Percentiles rank a stretch among this genome's conserved stretches.
phyloP scores from a whole-genome alignment of 805 yeast genomes.

The Tetrapisispora namnaoensis region DNA sequence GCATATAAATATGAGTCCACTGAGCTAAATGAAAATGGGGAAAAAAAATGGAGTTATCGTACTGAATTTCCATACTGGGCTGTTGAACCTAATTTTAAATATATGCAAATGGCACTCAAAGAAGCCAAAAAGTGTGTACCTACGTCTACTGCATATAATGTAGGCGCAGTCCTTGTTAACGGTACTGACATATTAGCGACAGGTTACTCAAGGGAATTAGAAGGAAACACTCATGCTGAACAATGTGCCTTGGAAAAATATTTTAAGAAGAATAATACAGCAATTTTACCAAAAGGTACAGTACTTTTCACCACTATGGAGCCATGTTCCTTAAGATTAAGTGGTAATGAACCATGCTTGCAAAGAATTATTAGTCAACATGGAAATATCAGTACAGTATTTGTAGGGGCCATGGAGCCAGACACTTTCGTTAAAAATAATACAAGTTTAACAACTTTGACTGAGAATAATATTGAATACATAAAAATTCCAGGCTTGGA shows the following conservation, averaged over 20 bases:
- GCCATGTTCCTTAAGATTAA: constrained; percentile 81
- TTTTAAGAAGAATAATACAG: constrained; percentile 28
- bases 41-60: constrained; percentile 55
- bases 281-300: constrained; percentile 59
- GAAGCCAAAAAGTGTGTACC: constrained; percentile 76
- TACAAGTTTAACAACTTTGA: constrained; percentile 46
- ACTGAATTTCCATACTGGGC: constrained; percentile 86
- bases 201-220: constrained; percentile 84
- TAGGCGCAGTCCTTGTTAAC: constrained; percentile 78
- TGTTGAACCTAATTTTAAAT: constrained; percentile 40
- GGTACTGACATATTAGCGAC: constrained; percentile 57
- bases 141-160: constrained; percentile 80
- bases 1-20: constrained; percentile 70
- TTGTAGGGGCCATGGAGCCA: constrained; percentile 90
- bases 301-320: constrained; percentile 94
- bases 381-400: constrained; percentile 53
- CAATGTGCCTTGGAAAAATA: constrained; percentile 85
- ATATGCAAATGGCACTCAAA: constrained; percentile 66
- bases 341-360: constrained; percentile 85
- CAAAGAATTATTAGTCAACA: constrained; percentile 55
- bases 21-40: constrained; percentile 21
- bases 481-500: constrained; percentile 79
- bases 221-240: constrained; percentile 96
- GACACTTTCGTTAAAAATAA: constrained; percentile 77
- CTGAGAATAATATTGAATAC: constrained; percentile 54